Evolutionary conservation across 371 early-diverging fungal species (phyloP), one percentile per base, ranked within the genome.

Genomic region (Rhizopus arrhizus): DNA sequence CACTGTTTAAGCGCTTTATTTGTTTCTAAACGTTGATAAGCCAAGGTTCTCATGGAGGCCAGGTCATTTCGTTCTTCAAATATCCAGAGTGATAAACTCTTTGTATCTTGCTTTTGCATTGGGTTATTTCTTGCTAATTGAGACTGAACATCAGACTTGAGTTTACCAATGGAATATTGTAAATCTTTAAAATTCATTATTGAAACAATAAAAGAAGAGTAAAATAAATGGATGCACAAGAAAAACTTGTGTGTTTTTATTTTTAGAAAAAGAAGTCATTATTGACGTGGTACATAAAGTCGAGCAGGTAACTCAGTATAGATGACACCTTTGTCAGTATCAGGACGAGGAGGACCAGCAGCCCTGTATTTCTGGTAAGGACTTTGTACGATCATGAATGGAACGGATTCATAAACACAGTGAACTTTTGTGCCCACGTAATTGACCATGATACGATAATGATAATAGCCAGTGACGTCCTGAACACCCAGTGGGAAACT

Each of bases 101-200:
- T 73, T 11, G 76, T 74, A 38, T 78, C 75, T 58, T 74, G 76
- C 42, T 75, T 75, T 47, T 72, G 72, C 51, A 78, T 42, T 4
- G 79, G 79, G 59, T 78, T 78, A 41, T 68, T 78, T 36, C 62
- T 70, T 2, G 72, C 79, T 41, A 78, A 41, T 32, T 75, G 79
- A 0, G 76, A 73, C n/a, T 72, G 61, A 40, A 76, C 72, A 58
- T 72, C 76, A 2, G 73, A 63, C 13, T 72, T 72, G 11, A 78
- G 59, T 53, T 75, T 78, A 43, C 74, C 72, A 48, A 75, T 58
- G 4, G 75, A 75, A 47, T 64, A 75, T 50, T 78, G 79, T 15
- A 78, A 66, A 57, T 74, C 76, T 64, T 74, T 75, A 52, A 75
- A 78, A 46, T 67, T 74, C 79, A 78, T 78, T 31, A 59, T 45